These are phyloP conservation scores for Dioscorea cayenensis DNA, from an alignment of 116 monocot genomes.

Conservation along the genomic window DNA sequence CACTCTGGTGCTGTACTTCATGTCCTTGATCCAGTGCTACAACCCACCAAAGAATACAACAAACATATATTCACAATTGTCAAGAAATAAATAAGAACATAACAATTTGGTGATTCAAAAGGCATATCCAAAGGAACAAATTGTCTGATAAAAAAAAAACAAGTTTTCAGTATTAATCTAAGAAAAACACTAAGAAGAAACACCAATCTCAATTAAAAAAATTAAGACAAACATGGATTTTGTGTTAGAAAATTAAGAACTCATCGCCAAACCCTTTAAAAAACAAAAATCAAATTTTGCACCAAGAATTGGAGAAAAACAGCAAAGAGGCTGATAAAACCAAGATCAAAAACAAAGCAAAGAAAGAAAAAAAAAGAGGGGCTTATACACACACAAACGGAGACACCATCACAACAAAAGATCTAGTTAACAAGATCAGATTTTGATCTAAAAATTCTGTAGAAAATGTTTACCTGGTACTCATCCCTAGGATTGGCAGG, in stretches of 20 bases:
- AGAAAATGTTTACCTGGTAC: conserved; percentile 21
- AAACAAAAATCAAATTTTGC: not conserved
- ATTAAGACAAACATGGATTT: not conserved
- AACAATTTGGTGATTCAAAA: not conserved
- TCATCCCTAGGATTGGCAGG: conserved; percentile 24
- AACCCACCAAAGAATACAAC: not conserved
- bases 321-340: not conserved
- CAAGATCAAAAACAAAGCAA: too few relatives aligned
- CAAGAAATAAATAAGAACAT: too few relatives aligned
- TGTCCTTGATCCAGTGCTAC: conserved; percentile 63
- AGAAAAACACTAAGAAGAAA: too few relatives aligned
- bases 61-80: not conserved
- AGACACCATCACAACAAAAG: too few relatives aligned
- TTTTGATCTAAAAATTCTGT: not conserved
- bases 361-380: too few relatives aligned
- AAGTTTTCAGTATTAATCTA: too few relatives aligned
- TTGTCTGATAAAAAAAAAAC: not conserved
- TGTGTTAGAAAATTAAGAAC: not conserved
- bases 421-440: too few relatives aligned
- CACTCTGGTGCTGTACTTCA: conserved; percentile 29
- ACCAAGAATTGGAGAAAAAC: not conserved
- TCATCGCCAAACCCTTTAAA: not conserved
- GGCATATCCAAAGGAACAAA: too few relatives aligned
- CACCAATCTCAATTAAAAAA: not conserved
- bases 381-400: too few relatives aligned